Base-by-base conservation (phyloP, 306 rosid species). In the Pterocarpus macrocarpus region DNA sequence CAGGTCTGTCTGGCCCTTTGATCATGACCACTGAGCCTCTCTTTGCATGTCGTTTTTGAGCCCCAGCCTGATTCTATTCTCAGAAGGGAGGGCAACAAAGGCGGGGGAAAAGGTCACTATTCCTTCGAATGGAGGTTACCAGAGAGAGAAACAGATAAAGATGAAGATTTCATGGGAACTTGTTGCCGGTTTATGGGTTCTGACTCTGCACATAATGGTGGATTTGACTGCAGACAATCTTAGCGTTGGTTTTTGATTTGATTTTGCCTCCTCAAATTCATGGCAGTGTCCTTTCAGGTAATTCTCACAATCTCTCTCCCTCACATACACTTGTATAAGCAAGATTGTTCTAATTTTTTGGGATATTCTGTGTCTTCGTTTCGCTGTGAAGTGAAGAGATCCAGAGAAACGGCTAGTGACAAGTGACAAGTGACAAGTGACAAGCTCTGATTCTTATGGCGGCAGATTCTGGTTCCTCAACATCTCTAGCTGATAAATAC, bases 1-100 rank as follows among this genome's bases (percentile, higher is more conserved):
- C 92, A 84, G 85, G 88, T 89, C 90, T 47, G 28, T 22, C 28
- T 86, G 85, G 90, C 89, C 92, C 88, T 84, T 76, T 86, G 82
- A 87, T 87, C 88, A 87, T 80, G 89, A 87, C 94, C 44, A 38
- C 64, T 89, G 87, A 84, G 87, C 50, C 64, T 84, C 83, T 84
- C 84, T 84, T 86, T 69, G 61, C 86, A 81, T 88, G 87, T 88
- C 88, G 83, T 82, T 86, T 91, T 75, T 88, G 76, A 81, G 61
- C 73, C 64, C 75, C 75, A 47, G 30, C 53, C 47, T 73, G 82
- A 81, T 91, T 91, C 91, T 85, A 58, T 87, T 75, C 63, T 67
- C 77, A 52, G 75, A 64, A 75, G 75, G 9, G 33, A 81, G 79
- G 58, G 76, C 89, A 81, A 83, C 86, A 87, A 83, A 86, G 71